Evolutionary conservation across 345 rosid genomes (phyloP), one percentile per base, ranked within the genome.

Genomic region (Populus davidiana): DNA sequence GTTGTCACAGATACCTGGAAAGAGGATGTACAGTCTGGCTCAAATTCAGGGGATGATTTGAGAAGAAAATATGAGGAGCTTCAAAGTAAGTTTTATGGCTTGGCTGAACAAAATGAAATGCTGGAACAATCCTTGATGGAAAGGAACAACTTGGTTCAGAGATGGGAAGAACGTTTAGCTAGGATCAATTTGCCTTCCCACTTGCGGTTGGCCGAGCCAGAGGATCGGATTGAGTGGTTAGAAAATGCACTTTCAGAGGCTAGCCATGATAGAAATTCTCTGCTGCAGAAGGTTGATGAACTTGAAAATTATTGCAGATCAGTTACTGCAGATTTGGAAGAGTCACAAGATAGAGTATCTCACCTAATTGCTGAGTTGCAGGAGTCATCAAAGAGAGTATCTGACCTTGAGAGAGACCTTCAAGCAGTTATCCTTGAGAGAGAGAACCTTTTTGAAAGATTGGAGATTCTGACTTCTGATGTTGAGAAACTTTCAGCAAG

Each of bases 81-180:
- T 74, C 92, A 96, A 71, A 86, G 90, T 70, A 93, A 92, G 82
- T 96, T 96, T 84, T 96, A 87, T 85, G 94, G 93, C 59, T 84
- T 93, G 87, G 99, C 98, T 66, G 98, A 96, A 83, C 96, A 93
- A 84, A 96, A 91, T 87, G 99, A 93, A 87, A 92, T 96, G 99
- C 92, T 93, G 83, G 98, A 96, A 81, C 99, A 92, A 79, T 96
- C 99, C 73, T 86, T 96, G 75, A 80, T 90, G 98, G 92, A 92
- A 80, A 92, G 98, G 86, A 93, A 92, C 82, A 85, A 85, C 66
- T 79, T 93, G 86, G 89, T 93, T 74, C 93, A 92, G 89, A 90
- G 90, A 86, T 96, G 96, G 97, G 99, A 96, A 86, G 91, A 87
- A 76, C 88, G 89, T 75, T 83, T 96, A 71, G 93, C 78, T 71